phyloP scores from a whole-genome alignment of 2,329 filamentous ascomycete species.

The Dactylellina haptotyla region DNA sequence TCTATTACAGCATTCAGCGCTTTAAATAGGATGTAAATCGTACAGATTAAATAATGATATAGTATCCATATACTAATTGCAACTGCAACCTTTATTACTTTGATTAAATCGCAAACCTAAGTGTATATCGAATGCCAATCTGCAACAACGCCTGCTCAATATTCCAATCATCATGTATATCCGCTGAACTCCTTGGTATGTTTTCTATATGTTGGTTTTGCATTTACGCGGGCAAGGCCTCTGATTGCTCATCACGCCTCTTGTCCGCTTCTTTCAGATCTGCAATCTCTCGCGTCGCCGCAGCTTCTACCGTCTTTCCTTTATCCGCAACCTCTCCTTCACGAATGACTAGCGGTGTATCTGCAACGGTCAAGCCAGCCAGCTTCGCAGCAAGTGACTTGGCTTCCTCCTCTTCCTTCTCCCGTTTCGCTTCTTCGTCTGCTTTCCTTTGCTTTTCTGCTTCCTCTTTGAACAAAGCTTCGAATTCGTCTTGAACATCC shows the following conservation, averaged over 20 bases:
- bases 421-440: conserved; percentile 65
- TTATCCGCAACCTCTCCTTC: conserved; percentile 57
- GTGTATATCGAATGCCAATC: conserved; percentile 19
- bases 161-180: not conserved
- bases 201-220: not conserved
- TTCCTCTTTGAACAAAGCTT: conserved; percentile 74
- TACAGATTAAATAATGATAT: too few species aligned
- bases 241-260: conserved; percentile 55
- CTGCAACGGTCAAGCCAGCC: conserved; percentile 50
- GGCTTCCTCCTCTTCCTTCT: conserved; percentile 61
- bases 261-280: conserved; percentile 38
- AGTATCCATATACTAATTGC: too few species aligned
- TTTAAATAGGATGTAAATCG: too few species aligned
- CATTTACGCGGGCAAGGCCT: conserved; percentile 55
- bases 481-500: conserved; percentile 89
- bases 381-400: conserved; percentile 63
- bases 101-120: conserved; percentile 1
- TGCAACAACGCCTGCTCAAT: conserved; percentile 36
- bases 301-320: conserved; percentile 58
- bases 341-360: conserved; percentile 4
- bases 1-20: too few species aligned
- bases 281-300: conserved; percentile 21
- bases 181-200: conserved; percentile 33
- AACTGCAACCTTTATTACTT: too few species aligned
- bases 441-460: conserved; percentile 64